Evolutionary conservation across 345 rosid species (phyloP), one percentile per base, ranked within the genome.

Genomic region (Sisymbrium altissimum): DNA sequence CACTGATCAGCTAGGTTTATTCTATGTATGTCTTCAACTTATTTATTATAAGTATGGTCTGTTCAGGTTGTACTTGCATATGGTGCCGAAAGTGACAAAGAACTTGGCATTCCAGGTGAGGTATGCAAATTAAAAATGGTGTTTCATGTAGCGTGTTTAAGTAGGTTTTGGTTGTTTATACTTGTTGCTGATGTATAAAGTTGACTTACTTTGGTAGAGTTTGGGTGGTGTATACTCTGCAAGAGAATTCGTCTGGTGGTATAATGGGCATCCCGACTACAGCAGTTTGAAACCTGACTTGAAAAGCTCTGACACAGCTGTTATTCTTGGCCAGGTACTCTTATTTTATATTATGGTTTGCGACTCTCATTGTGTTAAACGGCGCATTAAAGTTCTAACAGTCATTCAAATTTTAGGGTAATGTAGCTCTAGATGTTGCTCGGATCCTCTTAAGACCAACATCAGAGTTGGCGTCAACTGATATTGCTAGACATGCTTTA

Each of bases 161-260:
- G 3, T 45, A 62, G 46, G 30, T 35, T 59, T 66, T 40, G 15
- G 71, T 76, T 63, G 43, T 36, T 44, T 43, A 39, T 25, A 39
- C 45, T 14, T 75, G 45, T 39, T 41, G 21, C 52, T 63, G 66
- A 44, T 70, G 60, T 38, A 36, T 38, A 6, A 29, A 38, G 5
- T 39, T 55, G 67, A 30, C 41, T 27, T 66, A 27, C 60, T 44
- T 57, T 71, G 38, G 25, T 81, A 95, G 97, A 80, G 75, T 73
- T 78, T 89, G 78, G 63, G 30, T 32, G 97, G 97, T 45, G 66
- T 95, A 78, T 82, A 83, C 82, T 90, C 97, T 0, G 97, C 99
- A 30, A 87, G 97, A 80, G 97, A 95, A 85, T 90, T 95, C 76
- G 97, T 95, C 38, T 92, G 97, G 97, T 92, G 97, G 97, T 95